Base-by-base conservation (phyloP, 2,329 filamentous ascomycete species). In the Eutypella sp. region DNA sequence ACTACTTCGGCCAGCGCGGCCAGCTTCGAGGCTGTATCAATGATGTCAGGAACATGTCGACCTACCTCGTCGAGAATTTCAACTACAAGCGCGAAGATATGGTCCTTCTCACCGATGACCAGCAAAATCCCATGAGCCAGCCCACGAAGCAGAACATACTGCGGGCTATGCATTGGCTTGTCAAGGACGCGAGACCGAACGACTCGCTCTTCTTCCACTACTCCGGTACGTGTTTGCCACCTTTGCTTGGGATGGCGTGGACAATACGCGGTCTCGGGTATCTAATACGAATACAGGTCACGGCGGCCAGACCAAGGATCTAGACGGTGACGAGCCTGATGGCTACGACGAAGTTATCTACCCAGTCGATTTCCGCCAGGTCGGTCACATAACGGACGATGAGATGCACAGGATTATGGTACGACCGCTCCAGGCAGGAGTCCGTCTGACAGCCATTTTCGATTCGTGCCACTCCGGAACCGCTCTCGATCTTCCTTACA, bases 141-240 rank as follows among this genome's bases (percentile, higher is more conserved):
- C 92, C 92, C 8, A 96, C 90, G 5, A 96, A 96, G 67, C 87
- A 89, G 56, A 97, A 97, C 63, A 95, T 97, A 46, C 68, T 97
- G 31, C 81, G 92, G 44, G 92, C 92, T 24, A 97, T 97, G 92
- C 91, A 96, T 65, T 97, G 92, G 92, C 73, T 97, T 18, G 89
- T 96, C 47, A 96, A 96, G 69, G 91, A 96, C 62, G 91, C 92
- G 4, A 80, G 80, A 47, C 87, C 90, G 0, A 95, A 96, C 63
- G 92, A 97, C 64, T 95, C 92, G 4, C 77, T 97, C 6, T 97
- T 97, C 71, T 96, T 97, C 73, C 92, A 97, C 69, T 97, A 96
- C 66, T 96, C 91, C 33, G 90, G 87, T 90, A 69, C 15, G 49
- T 24, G 25, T n/a, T n/a, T n/a, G n/a, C n/a, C n/a, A n/a, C n/a